phyloP scores from a whole-genome alignment of 2,329 filamentous ascomycete genomes.

The Trichoderma hamatum region DNA sequence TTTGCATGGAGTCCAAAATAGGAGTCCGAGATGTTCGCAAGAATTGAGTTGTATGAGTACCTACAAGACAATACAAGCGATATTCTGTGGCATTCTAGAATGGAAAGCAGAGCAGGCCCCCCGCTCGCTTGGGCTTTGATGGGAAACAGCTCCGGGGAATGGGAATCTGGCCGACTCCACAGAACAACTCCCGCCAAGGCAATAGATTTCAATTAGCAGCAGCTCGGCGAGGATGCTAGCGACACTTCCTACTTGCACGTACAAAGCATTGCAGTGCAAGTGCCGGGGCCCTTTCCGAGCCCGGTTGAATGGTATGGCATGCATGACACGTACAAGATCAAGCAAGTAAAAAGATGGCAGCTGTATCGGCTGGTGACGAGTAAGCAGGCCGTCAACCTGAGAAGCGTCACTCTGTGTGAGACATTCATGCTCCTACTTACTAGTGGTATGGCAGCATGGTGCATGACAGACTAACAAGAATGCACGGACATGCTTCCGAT shows the following conservation, averaged over 20 bases:
- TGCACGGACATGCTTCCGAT: constrained; percentile 15
- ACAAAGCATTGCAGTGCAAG: not conserved
- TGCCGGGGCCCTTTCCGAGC: not conserved
- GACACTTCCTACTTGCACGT: no score
- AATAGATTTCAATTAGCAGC: not conserved
- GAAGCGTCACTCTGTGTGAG: not conserved
- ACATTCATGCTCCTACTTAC: not conserved
- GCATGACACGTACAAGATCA: not conserved
- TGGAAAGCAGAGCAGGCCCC: not conserved
- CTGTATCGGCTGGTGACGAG: not conserved
- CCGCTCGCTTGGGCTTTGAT: not conserved
- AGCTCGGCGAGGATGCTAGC: not conserved
- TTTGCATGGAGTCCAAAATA: not conserved
- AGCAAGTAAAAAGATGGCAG: not conserved
- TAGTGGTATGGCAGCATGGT: not conserved
- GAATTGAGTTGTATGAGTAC: not conserved
- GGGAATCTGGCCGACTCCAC: not conserved
- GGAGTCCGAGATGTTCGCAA: not conserved
- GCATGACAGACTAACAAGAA: not conserved
- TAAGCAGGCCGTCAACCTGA: not conserved
- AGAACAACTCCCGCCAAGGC: not conserved
- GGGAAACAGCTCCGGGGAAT: not conserved
- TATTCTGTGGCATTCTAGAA: constrained; percentile 8
- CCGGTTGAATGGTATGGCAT: not conserved
- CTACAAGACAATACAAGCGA: not conserved